Base-by-base conservation (phyloP, 1,139 yeast species). In the Lodderomyces margitis region DNA sequence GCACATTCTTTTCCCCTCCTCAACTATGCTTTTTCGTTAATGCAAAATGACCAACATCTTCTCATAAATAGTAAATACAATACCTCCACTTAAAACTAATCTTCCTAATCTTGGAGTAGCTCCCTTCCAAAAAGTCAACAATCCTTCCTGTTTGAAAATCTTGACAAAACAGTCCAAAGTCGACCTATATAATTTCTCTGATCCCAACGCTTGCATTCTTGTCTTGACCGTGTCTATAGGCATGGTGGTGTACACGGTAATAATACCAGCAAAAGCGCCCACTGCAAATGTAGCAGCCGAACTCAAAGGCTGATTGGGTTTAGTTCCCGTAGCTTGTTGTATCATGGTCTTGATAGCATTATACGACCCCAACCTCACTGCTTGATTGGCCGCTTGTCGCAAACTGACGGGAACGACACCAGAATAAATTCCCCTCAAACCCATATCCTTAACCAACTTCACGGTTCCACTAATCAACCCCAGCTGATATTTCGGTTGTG, bases 161-260 rank as follows among this genome's bases (percentile, higher is more conserved):
- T 78, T 81, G 25, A 68, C 78, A 55, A 92, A 91, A 64, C 98
- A 92, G 64, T 91, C 78, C 36, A 84, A 21, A 0, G 98, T 91
- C 34, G 91, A 80, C 4, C 75, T 61, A 65, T 92, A 92, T 55
- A 74, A 64, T 51, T 77, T 74, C 44, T 78, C 76, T 4, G 97
- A 87, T 30, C 87, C 94, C 51, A 92, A 73, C 21, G 96, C 86
- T 68, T 92, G 98, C 97, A 92, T 92, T 65, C 98, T 79, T 1
- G 98, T 92, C 69, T 92, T 92, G 49, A 92, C 96, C 0, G 98
- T 92, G 61, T 92, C 98, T 32, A 92, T 83, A 9, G 98, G 98
- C 98, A 92, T 92, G 8, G 98, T 92, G 3, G 96, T 72, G 63
- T 92, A 92, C 14, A 92, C 98, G 0, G 98, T 92, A 41, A 92